Evolutionary conservation across 192 early-diverging fungal species (phyloP).

Genomic region (Coemansia sp.): DNA sequence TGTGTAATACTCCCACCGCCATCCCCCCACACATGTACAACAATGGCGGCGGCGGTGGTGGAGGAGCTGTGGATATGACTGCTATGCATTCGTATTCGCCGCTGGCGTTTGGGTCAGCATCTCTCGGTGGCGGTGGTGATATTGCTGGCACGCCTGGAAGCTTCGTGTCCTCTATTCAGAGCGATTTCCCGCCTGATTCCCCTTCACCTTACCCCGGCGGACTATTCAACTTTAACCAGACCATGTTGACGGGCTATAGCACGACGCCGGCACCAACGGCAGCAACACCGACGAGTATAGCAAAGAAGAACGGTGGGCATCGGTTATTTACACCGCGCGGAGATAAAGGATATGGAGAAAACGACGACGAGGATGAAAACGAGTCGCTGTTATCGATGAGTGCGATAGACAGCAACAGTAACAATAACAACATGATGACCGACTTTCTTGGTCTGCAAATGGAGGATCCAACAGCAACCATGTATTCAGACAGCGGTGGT

Average conservation of each 20-base stretch:
- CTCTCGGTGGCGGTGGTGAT: too few relatives aligned
- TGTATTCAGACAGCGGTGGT: too few relatives aligned
- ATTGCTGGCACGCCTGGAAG: constrained; percentile 14
- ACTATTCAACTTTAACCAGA: neutral
- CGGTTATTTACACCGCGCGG: too few relatives aligned
- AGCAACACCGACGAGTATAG: too few relatives aligned
- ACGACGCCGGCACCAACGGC: too few relatives aligned
- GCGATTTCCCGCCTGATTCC: constrained; percentile 5
- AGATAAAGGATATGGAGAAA: too few relatives aligned
- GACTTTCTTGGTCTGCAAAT: neutral
- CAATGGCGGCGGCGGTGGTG: neutral
- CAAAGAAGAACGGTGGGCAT: too few relatives aligned
- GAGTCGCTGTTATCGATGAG: too few relatives aligned
- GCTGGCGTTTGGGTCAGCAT: neutral
- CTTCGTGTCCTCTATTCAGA: constrained; percentile 14
- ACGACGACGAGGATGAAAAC: too few relatives aligned
- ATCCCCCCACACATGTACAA: constrained; percentile 38
- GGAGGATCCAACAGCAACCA: too few relatives aligned
- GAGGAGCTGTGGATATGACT: neutral
- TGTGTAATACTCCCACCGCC: constrained; percentile 19
- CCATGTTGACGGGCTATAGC: neutral
- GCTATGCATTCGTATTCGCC: neutral
- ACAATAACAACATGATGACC: too few relatives aligned
- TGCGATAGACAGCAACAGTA: too few relatives aligned
- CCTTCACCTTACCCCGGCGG: neutral